A percentile compares a stretch with the other conserved stretches of the same genome.
phyloP scores from a whole-genome alignment of 2,329 filamentous ascomycete species.

The Colletotrichum somersetense region DNA sequence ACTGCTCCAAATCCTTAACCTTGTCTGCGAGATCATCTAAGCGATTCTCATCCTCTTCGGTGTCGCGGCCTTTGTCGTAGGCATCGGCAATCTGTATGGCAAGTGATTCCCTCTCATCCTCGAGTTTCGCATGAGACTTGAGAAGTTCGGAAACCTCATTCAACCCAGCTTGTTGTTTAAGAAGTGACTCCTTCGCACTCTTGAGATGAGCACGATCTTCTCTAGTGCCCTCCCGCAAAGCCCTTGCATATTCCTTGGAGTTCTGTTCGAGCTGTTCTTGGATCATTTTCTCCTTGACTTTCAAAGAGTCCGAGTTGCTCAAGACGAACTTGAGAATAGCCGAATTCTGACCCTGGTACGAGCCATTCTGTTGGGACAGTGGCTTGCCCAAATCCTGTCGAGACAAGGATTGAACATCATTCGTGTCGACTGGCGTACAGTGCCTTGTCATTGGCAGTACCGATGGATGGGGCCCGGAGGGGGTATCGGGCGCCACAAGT shows the following conservation, averaged over 20 bases:
- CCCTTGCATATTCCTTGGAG: conserved; percentile 60
- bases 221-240: conserved; percentile 61
- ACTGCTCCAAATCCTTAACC: conserved; percentile 56
- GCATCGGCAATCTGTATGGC: conserved; percentile 62
- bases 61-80: conserved; percentile 65
- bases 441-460: neutral
- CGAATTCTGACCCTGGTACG: conserved; percentile 32
- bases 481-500: conserved; percentile 40
- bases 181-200: conserved; percentile 61
- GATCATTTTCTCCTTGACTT: conserved; percentile 54
- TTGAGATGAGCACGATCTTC: conserved; percentile 62
- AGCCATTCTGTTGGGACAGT: conserved; percentile 26
- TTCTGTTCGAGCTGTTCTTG: conserved; percentile 61
- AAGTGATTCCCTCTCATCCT: conserved; percentile 59
- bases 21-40: conserved; percentile 62
- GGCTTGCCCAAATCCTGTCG: neutral
- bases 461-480: conserved; percentile 21
- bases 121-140: conserved; percentile 57
- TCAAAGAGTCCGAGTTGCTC: conserved; percentile 50
- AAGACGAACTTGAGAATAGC: conserved; percentile 45
- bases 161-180: conserved; percentile 60
- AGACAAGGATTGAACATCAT: no score
- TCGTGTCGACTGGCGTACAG: neutral
- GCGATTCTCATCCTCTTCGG: conserved; percentile 63
- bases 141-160: conserved; percentile 57